Base-by-base conservation (phyloP, 2,329 filamentous ascomycete species). In the Ascochyta rabiei region DNA sequence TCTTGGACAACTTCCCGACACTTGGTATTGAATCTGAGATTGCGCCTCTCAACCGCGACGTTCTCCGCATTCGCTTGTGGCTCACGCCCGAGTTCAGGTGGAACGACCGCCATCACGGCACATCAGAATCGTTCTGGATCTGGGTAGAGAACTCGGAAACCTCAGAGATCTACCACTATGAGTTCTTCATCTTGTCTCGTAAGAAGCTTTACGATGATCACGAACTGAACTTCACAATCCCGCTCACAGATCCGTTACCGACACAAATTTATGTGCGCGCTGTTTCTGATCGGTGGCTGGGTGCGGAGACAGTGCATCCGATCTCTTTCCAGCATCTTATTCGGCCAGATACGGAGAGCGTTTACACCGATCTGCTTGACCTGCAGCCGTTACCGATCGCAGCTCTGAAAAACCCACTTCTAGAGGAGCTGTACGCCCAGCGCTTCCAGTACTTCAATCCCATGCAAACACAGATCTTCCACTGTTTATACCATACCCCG, bases 101-200 rank as follows among this genome's bases (percentile, higher is more conserved):
- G 95, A 96, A 96, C 65, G 93, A 98, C 63, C 87, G 90, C 41
- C 85, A 96, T 55, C 93, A 99, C 70, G 96, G 96, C 16, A 91
- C 88, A 2, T 97, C 93, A 0, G 95, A 99, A 70, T 93, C 93
- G 4, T 99, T 96, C 77, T 99, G 96, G 84, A 89, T 99, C 53
- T 99, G 95, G 96, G 93, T 99, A 3, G 95, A 99, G 75, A 96
- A 98, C 72, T 97, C 93, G 0, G 95, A 98, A 67, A 97, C 93
- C 0, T 93, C 91, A 0, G 93, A 98, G 75, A 98, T 99, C 35
- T 98, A 96, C 68, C 95, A 99, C 67, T 91, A 98, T 62, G 95
- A 99, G 73, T 97, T 89, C 76, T 98, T 99, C 77, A 95, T 99
- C 52, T 82, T 99, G 6, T 96, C 87, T 58, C 84, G 92, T 60